Evolutionary conservation across 2,329 filamentous ascomycete species (phyloP), one percentile per base, ranked within the genome.

Genomic region (Phaeoacremonium minimum): DNA sequence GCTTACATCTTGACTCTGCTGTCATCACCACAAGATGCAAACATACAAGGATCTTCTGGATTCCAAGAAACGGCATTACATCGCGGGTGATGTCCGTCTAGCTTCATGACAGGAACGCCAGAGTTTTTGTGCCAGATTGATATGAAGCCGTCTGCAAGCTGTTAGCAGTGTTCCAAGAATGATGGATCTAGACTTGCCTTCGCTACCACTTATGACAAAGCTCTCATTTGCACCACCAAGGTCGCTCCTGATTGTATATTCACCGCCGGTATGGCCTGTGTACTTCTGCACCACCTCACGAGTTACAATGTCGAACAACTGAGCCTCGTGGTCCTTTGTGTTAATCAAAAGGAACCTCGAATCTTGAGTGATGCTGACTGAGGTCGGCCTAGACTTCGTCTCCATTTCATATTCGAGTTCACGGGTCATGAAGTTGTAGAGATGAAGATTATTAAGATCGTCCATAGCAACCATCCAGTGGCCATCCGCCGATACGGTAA

Each of bases 41-140:
- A 87, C 68, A 96, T 83, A 43, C 77, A 78, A 1, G 87, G 81
- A 53, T 96, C 79, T 9, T 67, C 73, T 2, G 93, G 90, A 51
- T 91, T 93, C 91, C 93, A 98, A 15, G 84, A 75, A 26, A 94
- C 85, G 7, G 87, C 78, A 56, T 96, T 97, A 46, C 93, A 91
- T 20, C 88, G 83, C 11, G 76, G 73, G 6, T 69, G 66, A 50
- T 97, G 91, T 0, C 82, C 90, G 19, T 80, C 74, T 4, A 97
- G 67, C 32, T 77, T 82, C 52, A 89, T 86, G 6, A 98, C 79
- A 1, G 84, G 71, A 6, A 75, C 70, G 6, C 87, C 88, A 22
- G 85, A 87, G 38, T 82, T 83, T 58, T 88, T 93, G 58, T 95
- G 87, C 88, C 90, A 97, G 43, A 98, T 87, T 56, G 88, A 84